Evolutionary conservation across 225 moss, liverwort and hornwort genomes (phyloP), one percentile per base, ranked within the genome.

Genomic region (Physcomitrium patens): DNA sequence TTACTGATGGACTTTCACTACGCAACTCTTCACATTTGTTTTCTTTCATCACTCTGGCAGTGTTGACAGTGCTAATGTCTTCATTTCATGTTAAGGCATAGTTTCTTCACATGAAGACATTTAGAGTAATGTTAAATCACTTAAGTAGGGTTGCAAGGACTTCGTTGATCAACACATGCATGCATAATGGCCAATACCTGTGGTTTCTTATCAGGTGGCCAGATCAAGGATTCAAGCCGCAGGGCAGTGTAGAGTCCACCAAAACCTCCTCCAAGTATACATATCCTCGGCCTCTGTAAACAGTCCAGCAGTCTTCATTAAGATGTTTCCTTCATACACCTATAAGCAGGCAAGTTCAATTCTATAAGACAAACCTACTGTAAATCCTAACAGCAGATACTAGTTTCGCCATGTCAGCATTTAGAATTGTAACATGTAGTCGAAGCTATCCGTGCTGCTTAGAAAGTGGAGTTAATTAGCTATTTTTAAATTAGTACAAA

Each of bases 171-270:
- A 63, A 49, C 14, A 11, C 44, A 61, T 61, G 55, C 54, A 55
- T 17, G 58, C 9, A 31, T 8, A 60, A 28, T 12, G 8, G 27
- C 67, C 60, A 76, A 57, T 80, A 96, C 96, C 92, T 96, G 89
- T 22, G 99, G 99, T 88, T 90, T 87, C 77, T 89, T 91, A 76
- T 93, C 91, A 61, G 99, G 86, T 15, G 87, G 77, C 99, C 99
- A 99, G 15, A 87, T 77, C 16, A 99, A 78, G 65, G 93, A 91
- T 17, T 95, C 95, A 22, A 99, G 95, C 63, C 95, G 90, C 77
- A 99, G 74, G 13, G 99, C 99, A 76, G 99, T 95, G 76, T 99
- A 95, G 13, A 99, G 88, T 27, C 99, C 99, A 69, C 95, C 99
- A 48, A 99, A 99, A 75, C 99, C 99, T 41, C 99, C 99, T 70